These are phyloP conservation scores for Suillus fuscotomentosus DNA, from an alignment of 768 basidiomycete species.

Conservation along the genomic window DNA sequence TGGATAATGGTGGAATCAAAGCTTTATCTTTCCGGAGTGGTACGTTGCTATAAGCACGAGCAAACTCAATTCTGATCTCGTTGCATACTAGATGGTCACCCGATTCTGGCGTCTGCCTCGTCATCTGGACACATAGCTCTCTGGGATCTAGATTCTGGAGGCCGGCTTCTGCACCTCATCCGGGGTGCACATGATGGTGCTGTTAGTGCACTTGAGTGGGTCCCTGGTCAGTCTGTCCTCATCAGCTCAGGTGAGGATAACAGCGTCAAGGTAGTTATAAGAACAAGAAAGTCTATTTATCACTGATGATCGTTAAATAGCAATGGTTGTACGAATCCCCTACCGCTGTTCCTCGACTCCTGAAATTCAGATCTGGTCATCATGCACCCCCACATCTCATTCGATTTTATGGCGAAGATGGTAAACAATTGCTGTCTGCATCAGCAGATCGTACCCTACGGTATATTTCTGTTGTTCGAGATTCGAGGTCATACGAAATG, in stretches of 20 bases:
- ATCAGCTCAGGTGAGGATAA: conserved; percentile 93
- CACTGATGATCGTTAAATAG: conserved; percentile 38
- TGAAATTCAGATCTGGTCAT: conserved; percentile 93
- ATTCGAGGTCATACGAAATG: conserved; percentile 91
- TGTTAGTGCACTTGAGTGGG: conserved; percentile 84
- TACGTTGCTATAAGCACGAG: conserved; percentile 33
- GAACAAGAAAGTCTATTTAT: background rate
- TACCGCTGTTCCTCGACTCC: conserved; percentile 76
- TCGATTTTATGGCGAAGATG: conserved; percentile 95
- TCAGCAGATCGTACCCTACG: conserved; percentile 87
- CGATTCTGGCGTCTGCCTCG: conserved; percentile 85
- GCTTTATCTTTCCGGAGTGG: conserved; percentile 86
- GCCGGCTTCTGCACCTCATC: conserved; percentile 79
- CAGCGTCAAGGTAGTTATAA: conserved; percentile 75
- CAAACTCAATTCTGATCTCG: background rate
- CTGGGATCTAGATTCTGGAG: conserved; percentile 88
- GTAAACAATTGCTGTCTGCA: conserved; percentile 88
- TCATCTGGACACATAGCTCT: conserved; percentile 86
- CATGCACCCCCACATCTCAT: conserved; percentile 89
- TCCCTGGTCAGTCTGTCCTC: conserved; percentile 88
- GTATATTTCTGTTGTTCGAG: conserved; percentile 90
- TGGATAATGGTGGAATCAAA: conserved; percentile 82
- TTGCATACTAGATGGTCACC: conserved; percentile 66
- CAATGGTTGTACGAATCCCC: conserved; percentile 99
- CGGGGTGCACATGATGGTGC: conserved; percentile 88